A percentile compares a stretch with the other conserved stretches of the same genome.
These are phyloP conservation scores for Colletotrichum acutatum DNA, from an alignment of 2,329 filamentous ascomycete species.

Conservation along the genomic window DNA sequence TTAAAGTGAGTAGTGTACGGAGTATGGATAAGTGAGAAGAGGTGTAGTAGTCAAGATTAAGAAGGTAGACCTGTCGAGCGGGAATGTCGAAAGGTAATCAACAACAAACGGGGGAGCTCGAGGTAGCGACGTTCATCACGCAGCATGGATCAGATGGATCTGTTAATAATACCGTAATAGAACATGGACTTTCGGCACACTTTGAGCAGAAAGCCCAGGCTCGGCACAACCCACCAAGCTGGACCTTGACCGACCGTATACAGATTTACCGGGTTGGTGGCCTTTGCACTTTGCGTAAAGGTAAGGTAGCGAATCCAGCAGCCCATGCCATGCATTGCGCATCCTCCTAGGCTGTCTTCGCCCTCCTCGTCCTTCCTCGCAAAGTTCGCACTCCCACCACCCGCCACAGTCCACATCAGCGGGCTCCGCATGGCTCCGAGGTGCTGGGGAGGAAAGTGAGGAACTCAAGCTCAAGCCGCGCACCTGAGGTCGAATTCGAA, in stretches of 20 bases:
- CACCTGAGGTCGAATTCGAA: neutral
- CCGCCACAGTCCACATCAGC: constrained; percentile 21
- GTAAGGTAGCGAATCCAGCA: neutral
- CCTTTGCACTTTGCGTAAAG: constrained; percentile 10
- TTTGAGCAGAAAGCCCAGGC: constrained; percentile 20
- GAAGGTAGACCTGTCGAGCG: neutral
- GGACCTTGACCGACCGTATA: constrained; percentile 19
- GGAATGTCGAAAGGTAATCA: neutral
- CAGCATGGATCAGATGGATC: constrained; percentile 25
- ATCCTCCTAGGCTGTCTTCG: neutral
- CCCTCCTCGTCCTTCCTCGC: neutral
- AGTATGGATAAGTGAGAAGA: neutral
- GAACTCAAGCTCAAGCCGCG: neutral
- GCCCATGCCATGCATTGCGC: neutral
- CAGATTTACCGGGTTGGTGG: constrained; percentile 5
- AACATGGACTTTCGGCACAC: constrained; percentile 17
- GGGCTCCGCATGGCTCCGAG: constrained; percentile 23
- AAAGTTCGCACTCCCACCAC: constrained; percentile 3
- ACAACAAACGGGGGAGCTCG: neutral
- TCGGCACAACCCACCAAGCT: constrained; percentile 32
- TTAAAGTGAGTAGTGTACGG: neutral
- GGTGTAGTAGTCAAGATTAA: neutral
- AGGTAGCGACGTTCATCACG: neutral
- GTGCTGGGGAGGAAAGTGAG: neutral
- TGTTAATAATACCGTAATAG: constrained; percentile 20